Percentiles rank a stretch among this genome's conserved stretches.
phyloP scores from a whole-genome alignment of 345 rosid genomes.

The Camelina neglecta region DNA sequence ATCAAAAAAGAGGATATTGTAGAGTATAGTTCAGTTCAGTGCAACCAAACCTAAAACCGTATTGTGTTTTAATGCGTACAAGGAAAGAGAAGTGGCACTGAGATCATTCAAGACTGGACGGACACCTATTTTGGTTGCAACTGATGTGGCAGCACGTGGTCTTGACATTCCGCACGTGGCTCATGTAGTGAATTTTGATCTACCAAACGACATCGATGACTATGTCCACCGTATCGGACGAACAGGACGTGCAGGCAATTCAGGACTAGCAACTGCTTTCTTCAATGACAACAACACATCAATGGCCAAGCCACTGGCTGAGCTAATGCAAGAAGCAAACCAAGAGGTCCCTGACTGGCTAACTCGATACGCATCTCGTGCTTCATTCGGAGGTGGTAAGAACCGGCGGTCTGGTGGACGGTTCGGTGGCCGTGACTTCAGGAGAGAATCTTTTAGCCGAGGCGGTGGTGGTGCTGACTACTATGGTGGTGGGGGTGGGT shows the following conservation, averaged over 20 bases:
- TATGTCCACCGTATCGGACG: constrained; percentile 98
- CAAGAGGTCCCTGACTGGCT: constrained; percentile 99
- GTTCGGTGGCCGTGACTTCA: constrained; percentile 91
- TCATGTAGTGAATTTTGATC: constrained; percentile 96
- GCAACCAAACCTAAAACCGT: constrained; percentile 17
- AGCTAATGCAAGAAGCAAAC: constrained; percentile 92
- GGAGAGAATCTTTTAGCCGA: constrained; percentile 66
- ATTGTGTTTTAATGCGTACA: constrained; percentile 32
- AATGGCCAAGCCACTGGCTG: constrained; percentile 76
- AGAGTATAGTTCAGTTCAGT: constrained; percentile 13
- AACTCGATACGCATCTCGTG: constrained; percentile 72
- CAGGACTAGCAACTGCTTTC: constrained; percentile 96
- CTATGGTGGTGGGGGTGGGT: constrained; percentile 67
- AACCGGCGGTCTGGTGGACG: constrained; percentile 80
- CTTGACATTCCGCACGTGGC: constrained; percentile 98
- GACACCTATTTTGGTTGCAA: constrained; percentile 94
- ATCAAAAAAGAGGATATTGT: not conserved
- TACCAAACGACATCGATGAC: constrained; percentile 97
- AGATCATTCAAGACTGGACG: constrained; percentile 89
- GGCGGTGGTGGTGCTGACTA: constrained; percentile 65
- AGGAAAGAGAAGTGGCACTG: constrained; percentile 97
- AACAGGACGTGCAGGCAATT: constrained; percentile 95
- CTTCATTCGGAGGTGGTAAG: constrained; percentile 60
- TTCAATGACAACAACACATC: constrained; percentile 81
- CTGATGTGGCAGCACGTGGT: constrained; percentile 83